Base-by-base conservation (phyloP, 2,329 filamentous ascomycete species). In the Dactylellina leptospora region DNA sequence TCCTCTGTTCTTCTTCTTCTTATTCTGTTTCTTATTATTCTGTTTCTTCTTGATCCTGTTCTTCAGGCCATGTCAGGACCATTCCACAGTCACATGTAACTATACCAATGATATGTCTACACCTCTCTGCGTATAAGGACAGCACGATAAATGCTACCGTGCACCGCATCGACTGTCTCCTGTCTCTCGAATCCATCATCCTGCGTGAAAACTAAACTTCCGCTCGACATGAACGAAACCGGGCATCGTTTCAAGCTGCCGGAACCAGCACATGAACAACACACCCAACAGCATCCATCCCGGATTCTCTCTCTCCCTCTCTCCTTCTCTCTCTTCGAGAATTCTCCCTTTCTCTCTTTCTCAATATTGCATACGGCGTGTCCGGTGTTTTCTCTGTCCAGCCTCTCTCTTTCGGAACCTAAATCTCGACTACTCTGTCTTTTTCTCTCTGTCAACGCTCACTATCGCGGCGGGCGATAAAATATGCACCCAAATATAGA, bases 211-310 rank as follows among this genome's bases (percentile, higher is more conserved):
- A 2, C 36, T 45, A 45, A 45, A 18, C 40, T 45, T 45, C 22
- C 22, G n/a, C 11, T 45, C 28, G 47, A 42, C 36, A 18, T 61
- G 47, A 54, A 54, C 63, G 40, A 55, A 58, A 56, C 25, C 42
- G 47, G 11, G 16, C 36, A 22, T 63, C 66, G 66, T 71, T 38
- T 71, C 58, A 59, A 71, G 36, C 51, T 63, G 45, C 66, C 66
- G 58, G 42, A 71, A 71, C 58, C 44, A 71, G 66, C 51, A 50
- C 18, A 50, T 51, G 56, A 6, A 38, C 53, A 27, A 53, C 55
- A 30, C 58, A 48, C 40, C 36, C 40, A 20, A n/a, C 40, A 22
- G n/a, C n/a, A n/a, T n/a, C n/a, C n/a, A n/a, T n/a, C n/a, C n/a
- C n/a, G n/a, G n/a, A n/a, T n/a, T n/a, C n/a, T n/a, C n/a, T n/a